phyloP scores from a whole-genome alignment of 1,284 basidiomycete species.

The Prillingera fragicola region DNA sequence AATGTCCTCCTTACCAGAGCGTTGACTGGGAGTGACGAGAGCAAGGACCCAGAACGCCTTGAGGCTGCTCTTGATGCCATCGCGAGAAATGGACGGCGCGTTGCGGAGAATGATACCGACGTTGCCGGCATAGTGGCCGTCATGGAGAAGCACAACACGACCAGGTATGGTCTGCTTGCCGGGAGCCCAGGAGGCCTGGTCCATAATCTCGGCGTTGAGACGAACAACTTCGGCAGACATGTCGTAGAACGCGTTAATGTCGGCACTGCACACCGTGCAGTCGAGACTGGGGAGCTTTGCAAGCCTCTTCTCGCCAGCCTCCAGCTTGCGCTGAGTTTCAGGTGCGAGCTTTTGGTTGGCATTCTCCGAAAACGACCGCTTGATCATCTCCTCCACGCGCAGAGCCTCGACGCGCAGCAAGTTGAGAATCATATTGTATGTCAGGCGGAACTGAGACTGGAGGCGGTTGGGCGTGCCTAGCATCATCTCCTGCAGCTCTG shows the following conservation, averaged over 20 bases:
- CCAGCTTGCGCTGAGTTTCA: slow-evolving; percentile 82
- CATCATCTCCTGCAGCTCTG: slow-evolving; percentile 79
- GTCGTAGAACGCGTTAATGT: slow-evolving; percentile 75
- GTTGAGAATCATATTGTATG: slow-evolving; percentile 99
- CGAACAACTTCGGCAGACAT: slow-evolving; percentile 62
- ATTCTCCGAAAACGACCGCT: slow-evolving; percentile 97
- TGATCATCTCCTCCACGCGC: slow-evolving; percentile 99
- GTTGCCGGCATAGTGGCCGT: slow-evolving; percentile 72
- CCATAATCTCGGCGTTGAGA: slow-evolving; percentile 61
- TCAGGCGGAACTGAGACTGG: slow-evolving; percentile 94
- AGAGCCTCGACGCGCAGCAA: slow-evolving; percentile 92
- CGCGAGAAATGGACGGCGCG: slow-evolving; percentile 53
- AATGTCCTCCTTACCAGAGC: slow-evolving; percentile 56
- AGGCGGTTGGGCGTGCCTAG: slow-evolving; percentile 86
- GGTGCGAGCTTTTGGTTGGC: slow-evolving; percentile 86
- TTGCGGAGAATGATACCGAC: slow-evolving; percentile 71
- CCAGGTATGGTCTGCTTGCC: slow-evolving; percentile 66
- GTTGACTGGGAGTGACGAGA: slow-evolving; percentile 63
- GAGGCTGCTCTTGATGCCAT: slow-evolving; percentile 47
- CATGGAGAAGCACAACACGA: slow-evolving; percentile 74
- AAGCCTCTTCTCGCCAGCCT: slow-evolving; percentile 71
- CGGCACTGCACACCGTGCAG: slow-evolving; percentile 62
- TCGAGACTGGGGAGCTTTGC: slow-evolving; percentile 62
- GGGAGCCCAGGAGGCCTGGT: slow-evolving; percentile 59
- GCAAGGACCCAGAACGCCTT: slow-evolving; percentile 64